phyloP scores from a whole-genome alignment of 2,329 filamentous ascomycete species.

The Massarina eburnea region DNA sequence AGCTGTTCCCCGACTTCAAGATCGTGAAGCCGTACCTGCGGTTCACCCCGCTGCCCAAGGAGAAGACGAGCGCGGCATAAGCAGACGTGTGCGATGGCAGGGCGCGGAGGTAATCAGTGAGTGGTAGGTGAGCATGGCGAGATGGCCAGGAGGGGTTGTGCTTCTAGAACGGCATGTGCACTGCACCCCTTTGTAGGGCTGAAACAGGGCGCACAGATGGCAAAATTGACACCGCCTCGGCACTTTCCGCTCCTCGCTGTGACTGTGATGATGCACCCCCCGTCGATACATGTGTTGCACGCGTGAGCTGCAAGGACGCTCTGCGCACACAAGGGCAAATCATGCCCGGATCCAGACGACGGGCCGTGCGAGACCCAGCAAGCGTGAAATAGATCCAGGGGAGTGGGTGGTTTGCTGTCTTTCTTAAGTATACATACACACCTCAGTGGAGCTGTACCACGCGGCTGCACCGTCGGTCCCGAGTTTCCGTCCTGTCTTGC shows the following conservation, averaged over 20 bases:
- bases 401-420: constrained; percentile 3
- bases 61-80: constrained; percentile 55
- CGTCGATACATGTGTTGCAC: too few relatives aligned
- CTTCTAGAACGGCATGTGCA: constrained; percentile 20
- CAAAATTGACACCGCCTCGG: constrained; percentile 3
- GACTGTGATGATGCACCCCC: too few relatives aligned
- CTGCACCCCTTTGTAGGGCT: constrained; percentile 15
- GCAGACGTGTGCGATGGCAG: constrained; percentile 8
- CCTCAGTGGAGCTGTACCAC: constrained; percentile 7
- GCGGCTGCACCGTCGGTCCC: constrained; percentile 2
- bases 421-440: constrained; percentile 1
- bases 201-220: constrained; percentile 19
- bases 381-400: constrained; percentile 6
- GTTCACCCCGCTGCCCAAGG: constrained; percentile 61
- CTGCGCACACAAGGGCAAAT: too few relatives aligned
- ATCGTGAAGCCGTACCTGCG: constrained; percentile 65
- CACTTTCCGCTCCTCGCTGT: background rate
- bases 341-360: background rate
- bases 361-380: constrained; percentile 7
- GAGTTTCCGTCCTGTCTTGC: background rate
- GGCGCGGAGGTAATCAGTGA: constrained; percentile 2
- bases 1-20: constrained; percentile 61
- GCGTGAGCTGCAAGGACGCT: too few relatives aligned
- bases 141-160: constrained; percentile 14
- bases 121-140: constrained; percentile 3